These are phyloP conservation scores for Sporothrix brasiliensis DNA, from an alignment of 2,329 filamentous ascomycete genomes.

Conservation along the genomic window DNA sequence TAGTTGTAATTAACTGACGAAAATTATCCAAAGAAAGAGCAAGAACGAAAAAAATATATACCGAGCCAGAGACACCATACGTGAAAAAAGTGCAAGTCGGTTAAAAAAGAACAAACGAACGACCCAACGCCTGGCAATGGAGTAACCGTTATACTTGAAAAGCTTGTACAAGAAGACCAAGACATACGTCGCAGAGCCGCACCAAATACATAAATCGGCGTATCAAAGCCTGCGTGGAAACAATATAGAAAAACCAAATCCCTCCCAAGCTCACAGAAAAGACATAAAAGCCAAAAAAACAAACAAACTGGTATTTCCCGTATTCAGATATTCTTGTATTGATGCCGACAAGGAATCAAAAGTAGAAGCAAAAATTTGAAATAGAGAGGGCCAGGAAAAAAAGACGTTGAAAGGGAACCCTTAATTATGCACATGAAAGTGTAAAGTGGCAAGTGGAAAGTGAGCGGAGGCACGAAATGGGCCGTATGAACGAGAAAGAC, in stretches of 20 bases:
- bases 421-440: conserved; percentile 6
- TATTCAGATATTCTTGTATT: not conserved
- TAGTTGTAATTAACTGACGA: not conserved
- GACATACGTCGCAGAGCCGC: not conserved
- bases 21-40: not conserved
- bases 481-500: too few relatives aligned
- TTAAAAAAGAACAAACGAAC: not conserved
- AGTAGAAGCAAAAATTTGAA: not conserved
- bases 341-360: not conserved
- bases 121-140: conserved; percentile 23
- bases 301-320: not conserved
- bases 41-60: not conserved
- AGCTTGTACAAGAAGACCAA: not conserved
- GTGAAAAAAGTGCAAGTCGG: not conserved
- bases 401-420: not conserved
- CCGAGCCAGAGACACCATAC: not conserved
- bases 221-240: not conserved
- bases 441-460: not conserved
- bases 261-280: not conserved
- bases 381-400: not conserved
- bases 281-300: not conserved
- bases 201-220: not conserved
- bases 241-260: not conserved
- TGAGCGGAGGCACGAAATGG: not conserved
- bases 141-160: conserved; percentile 12